Evolutionary conservation across 2,329 filamentous ascomycete genomes (phyloP).

Genomic region (Aspergillus tubingensis): DNA sequence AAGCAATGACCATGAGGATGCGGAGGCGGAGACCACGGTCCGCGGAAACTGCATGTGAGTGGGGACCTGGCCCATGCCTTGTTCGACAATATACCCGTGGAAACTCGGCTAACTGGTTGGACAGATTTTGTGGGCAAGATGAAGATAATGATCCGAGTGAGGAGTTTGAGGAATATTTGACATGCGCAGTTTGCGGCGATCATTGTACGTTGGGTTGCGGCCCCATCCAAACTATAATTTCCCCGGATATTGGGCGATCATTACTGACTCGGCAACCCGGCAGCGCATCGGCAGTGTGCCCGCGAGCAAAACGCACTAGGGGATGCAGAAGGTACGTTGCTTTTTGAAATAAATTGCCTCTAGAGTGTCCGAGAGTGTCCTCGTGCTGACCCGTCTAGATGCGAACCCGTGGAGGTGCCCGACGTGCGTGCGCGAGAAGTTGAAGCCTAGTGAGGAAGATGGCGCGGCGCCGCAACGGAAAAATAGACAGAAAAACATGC

Average conservation of each 20-base stretch:
- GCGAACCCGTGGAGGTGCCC: slow-evolving; percentile 64
- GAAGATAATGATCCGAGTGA: slow-evolving; percentile 81
- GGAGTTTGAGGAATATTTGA: slow-evolving; percentile 76
- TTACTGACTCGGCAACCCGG: slow-evolving; percentile 49
- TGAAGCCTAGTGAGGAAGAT: slow-evolving; percentile 35
- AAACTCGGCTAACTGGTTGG: background rate
- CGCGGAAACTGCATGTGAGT: slow-evolving; percentile 66
- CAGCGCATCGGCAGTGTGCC: slow-evolving; percentile 91
- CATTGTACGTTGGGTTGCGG: slow-evolving; percentile 65
- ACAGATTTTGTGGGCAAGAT: slow-evolving; percentile 79
- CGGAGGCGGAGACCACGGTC: slow-evolving; percentile 48
- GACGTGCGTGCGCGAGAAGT: slow-evolving; percentile 51
- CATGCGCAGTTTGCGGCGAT: slow-evolving; percentile 76
- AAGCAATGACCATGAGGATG: slow-evolving; percentile 50
- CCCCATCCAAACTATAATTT: slow-evolving; percentile 28
- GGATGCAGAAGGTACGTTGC: slow-evolving; percentile 61
- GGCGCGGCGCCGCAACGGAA: slow-evolving; percentile 45
- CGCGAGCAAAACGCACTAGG: slow-evolving; percentile 67
- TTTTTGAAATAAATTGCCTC: background rate
- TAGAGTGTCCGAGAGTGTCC: background rate
- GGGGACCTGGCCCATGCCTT: background rate
- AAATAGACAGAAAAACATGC: slow-evolving; percentile 65
- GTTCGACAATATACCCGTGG: background rate
- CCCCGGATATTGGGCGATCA: slow-evolving; percentile 24
- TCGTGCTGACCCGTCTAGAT: slow-evolving; percentile 44